Base-by-base conservation (phyloP, 768 basidiomycete species). In the Cytidiella melzeri region DNA sequence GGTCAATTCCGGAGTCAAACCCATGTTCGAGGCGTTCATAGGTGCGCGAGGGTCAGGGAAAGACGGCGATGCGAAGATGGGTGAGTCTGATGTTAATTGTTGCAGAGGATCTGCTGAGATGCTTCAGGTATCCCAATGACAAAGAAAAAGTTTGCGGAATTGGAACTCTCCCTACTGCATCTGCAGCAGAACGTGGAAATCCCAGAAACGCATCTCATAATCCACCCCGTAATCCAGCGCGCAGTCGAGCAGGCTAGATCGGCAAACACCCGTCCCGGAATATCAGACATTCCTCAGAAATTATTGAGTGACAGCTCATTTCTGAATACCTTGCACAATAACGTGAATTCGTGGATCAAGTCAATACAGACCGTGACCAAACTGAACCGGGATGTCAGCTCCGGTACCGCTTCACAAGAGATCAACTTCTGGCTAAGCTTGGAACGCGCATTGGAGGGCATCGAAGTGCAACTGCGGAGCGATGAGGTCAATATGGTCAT, bases 151-250 rank as follows among this genome's bases (percentile, higher is more conserved):
- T 97, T 98, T 61, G 95, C 96, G 6, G 96, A 99, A 60, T 83
- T 98, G 48, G 95, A 99, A 66, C 70, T 97, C 9, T 93, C 92
- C 2, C 71, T 98, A 13, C 72, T 98, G 1, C 96, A 99, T 64
- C 76, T 98, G 4, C 95, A 98, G 62, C 96, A 98, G 67, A 99
- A 99, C 58, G 95, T 98, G 55, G 96, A 99, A 71, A 98, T 98
- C 45, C 96, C 96, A 1, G 92, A 98, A 67, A 95, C 92, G 3
- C 86, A 92, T 57, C 81, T 98, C 25, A 74, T 89, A 55, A 88
- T 97, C 45, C 94, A 98, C 61, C 92, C 92, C 30, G 75, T 79
- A 54, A 90, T 99, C 54, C 84, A 91, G 52, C 76, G 83, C 43
- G 88, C 93, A 0, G 91, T 96, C 19, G 89, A 93, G 61, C 81